Conservation (phyloP, 495 filamentous ascomycete species). For the Cenococcum geophilum region DNA sequence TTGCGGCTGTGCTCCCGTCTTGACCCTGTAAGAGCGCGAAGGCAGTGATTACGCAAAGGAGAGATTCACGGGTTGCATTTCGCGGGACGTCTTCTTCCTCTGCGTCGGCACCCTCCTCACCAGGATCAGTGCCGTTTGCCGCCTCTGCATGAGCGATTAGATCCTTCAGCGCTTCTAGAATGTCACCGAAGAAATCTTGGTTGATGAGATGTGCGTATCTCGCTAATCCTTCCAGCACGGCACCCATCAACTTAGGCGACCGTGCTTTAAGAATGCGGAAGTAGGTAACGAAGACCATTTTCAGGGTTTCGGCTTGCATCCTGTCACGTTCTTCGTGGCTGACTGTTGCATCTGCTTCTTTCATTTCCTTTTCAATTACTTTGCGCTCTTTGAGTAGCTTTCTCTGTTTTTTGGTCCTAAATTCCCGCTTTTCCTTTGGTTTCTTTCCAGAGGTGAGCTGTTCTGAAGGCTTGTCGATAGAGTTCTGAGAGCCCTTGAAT, state of each 20-base stretch:
- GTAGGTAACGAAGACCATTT: conserved; percentile 90
- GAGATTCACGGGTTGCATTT: conserved; percentile 72
- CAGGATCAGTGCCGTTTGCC: conserved; percentile 40
- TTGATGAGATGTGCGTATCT: conserved; percentile 95
- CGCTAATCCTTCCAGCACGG: conserved; percentile 85
- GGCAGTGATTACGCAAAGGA: conserved; percentile 93
- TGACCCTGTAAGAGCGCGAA: conserved; percentile 91
- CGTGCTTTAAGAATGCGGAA: conserved; percentile 87
- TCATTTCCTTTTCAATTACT: conserved; percentile 85
- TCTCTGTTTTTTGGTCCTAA: conserved; percentile 66
- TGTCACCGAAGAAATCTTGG: conserved; percentile 94
- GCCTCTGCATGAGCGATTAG: conserved; percentile 65
- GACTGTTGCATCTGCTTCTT: conserved; percentile 81
- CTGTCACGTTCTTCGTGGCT: conserved; percentile 85
- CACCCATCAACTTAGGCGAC: conserved; percentile 77
- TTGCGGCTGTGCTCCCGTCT: conserved; percentile 60
- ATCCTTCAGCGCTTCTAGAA: conserved; percentile 89
- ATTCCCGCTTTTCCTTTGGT: conserved; percentile 65
- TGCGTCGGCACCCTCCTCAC: conserved; percentile 41
- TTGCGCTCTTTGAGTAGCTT: conserved; percentile 77
- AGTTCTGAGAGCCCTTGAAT: conserved; percentile 68
- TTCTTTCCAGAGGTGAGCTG: conserved; percentile 51
- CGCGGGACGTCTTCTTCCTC: conserved; percentile 43
- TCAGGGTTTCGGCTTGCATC: conserved; percentile 89
- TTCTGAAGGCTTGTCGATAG: conserved; percentile 55